A percentile compares a stretch with the other conserved stretches of the same genome.
Evolutionary conservation across 805 yeast genomes (phyloP).

Genomic region (Zygosaccharomyces gambellarensis): DNA sequence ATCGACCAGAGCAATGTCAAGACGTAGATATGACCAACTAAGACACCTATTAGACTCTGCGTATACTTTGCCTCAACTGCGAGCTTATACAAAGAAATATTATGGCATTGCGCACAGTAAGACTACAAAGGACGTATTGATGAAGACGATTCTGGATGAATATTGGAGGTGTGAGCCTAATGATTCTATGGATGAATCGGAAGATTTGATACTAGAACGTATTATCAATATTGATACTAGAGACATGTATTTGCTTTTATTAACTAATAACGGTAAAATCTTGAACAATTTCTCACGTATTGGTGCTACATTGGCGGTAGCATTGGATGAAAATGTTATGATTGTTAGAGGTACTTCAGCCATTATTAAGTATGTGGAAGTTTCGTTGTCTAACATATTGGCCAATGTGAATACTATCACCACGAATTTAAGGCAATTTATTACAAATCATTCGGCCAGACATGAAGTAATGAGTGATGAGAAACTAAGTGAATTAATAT

Average conservation of each 20-base stretch:
- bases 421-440: constrained; percentile 16
- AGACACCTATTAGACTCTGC: constrained; percentile 20
- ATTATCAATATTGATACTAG: constrained; percentile 22
- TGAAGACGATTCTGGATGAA: constrained; percentile 14
- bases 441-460: constrained; percentile 16
- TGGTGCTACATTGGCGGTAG: constrained; percentile 29
- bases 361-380: constrained; percentile 29
- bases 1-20: constrained; percentile 17
- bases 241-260: constrained; percentile 26
- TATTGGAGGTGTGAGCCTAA: constrained; percentile 22
- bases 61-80: constrained; percentile 28
- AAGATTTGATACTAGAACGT: constrained; percentile 23
- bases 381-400: constrained; percentile 27
- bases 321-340: constrained; percentile 26
- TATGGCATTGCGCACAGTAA: constrained; percentile 10
- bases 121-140: constrained; percentile 15
- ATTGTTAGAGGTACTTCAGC: constrained; percentile 24
- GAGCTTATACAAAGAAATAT: constrained; percentile 18
- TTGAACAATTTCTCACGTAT: constrained; percentile 29
- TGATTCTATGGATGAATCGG: constrained; percentile 16
- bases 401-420: constrained; percentile 23
- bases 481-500: constrained; percentile 14
- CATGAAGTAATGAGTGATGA: constrained; percentile 3
- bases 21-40: constrained; percentile 20
- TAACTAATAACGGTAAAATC: constrained; percentile 34